These are phyloP conservation scores for Phialophora macrospora DNA, from an alignment of 2,329 filamentous ascomycete species.

Conservation along the genomic window DNA sequence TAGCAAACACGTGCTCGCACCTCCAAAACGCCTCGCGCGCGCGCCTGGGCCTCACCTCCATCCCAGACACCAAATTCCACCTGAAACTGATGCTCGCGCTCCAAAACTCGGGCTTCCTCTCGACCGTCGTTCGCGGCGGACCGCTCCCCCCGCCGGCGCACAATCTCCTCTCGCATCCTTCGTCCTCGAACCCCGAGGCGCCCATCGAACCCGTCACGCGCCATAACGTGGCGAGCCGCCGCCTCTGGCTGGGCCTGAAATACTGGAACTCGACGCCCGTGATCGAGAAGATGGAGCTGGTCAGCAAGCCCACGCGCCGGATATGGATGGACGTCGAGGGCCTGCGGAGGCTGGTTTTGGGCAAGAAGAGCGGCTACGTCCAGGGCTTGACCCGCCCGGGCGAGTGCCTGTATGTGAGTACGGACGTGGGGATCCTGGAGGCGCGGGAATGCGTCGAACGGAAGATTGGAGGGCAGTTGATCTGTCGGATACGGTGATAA, in stretches of 20 bases:
- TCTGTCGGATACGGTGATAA: constrained; percentile 66
- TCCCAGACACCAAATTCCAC: constrained; percentile 80
- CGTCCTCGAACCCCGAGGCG: constrained; percentile 46
- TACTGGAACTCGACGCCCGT: constrained; percentile 86
- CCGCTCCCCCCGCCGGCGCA: constrained; percentile 60
- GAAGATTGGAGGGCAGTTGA: constrained; percentile 76
- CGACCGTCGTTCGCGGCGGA: constrained; percentile 75
- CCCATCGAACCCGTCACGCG: constrained; percentile 62
- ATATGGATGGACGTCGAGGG: constrained; percentile 68
- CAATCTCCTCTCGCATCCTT: constrained; percentile 58
- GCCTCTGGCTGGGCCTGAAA: constrained; percentile 88
- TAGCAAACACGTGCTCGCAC: constrained; percentile 84
- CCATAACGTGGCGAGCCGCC: constrained; percentile 72
- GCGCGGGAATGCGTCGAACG: constrained; percentile 79
- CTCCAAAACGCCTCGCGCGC: constrained; percentile 86
- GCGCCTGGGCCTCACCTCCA: constrained; percentile 81
- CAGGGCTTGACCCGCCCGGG: constrained; percentile 75
- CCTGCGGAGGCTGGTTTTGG: constrained; percentile 69
- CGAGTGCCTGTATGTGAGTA: constrained; percentile 80
- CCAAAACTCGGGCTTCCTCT: constrained; percentile 81
- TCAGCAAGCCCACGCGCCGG: constrained; percentile 75
- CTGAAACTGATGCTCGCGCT: constrained; percentile 75
- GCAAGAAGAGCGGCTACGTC: constrained; percentile 68
- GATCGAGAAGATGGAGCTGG: constrained; percentile 66
- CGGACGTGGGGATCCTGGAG: constrained; percentile 78